Evolutionary conservation across 2,329 filamentous ascomycete genomes (phyloP).

Genomic region (Ophiocordyceps australis): DNA sequence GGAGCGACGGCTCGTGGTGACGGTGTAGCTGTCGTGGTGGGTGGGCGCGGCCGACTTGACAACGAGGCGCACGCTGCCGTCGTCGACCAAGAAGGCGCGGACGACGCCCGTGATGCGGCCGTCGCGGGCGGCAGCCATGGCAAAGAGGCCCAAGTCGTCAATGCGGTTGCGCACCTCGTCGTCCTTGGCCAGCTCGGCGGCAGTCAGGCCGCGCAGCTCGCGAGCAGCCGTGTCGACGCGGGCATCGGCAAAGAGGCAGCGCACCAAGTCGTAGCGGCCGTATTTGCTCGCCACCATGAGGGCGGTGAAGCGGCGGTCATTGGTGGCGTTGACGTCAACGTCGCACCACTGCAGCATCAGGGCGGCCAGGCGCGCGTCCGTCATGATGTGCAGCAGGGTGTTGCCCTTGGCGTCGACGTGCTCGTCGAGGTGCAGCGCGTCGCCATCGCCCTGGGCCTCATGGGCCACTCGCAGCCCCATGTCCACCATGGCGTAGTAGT

Average conservation of each 20-base stretch:
- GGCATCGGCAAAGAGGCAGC: constrained; percentile 71
- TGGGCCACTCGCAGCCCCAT: constrained; percentile 61
- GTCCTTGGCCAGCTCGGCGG: constrained; percentile 92
- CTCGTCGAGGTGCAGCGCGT: constrained; percentile 75
- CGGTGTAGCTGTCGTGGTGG: constrained; percentile 67
- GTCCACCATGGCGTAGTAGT: constrained; percentile 78
- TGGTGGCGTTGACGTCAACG: constrained; percentile 87
- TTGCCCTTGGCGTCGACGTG: constrained; percentile 90
- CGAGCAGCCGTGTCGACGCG: constrained; percentile 71
- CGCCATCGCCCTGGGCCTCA: constrained; percentile 54
- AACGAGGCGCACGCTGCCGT: constrained; percentile 81
- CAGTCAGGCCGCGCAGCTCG: constrained; percentile 76
- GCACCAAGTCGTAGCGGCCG: constrained; percentile 82
- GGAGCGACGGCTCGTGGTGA: constrained; percentile 84
- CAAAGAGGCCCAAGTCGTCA: constrained; percentile 79
- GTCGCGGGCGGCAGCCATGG: constrained; percentile 51
- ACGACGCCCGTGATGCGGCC: constrained; percentile 84
- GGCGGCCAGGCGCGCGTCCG: constrained; percentile 59
- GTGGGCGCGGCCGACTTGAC: constrained; percentile 85
- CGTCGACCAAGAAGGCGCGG: constrained; percentile 90
- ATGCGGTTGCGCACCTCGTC: constrained; percentile 94
- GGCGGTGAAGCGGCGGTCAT: constrained; percentile 87
- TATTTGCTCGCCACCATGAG: constrained; percentile 99
- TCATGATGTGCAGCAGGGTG: constrained; percentile 87
- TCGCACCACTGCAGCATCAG: constrained; percentile 71